A percentile compares a stretch with the other conserved stretches of the same genome.
These are phyloP conservation scores for Paramecium sexaurelia DNA, from an alignment of 73 alveolate genomes.

Conservation along the genomic window DNA sequence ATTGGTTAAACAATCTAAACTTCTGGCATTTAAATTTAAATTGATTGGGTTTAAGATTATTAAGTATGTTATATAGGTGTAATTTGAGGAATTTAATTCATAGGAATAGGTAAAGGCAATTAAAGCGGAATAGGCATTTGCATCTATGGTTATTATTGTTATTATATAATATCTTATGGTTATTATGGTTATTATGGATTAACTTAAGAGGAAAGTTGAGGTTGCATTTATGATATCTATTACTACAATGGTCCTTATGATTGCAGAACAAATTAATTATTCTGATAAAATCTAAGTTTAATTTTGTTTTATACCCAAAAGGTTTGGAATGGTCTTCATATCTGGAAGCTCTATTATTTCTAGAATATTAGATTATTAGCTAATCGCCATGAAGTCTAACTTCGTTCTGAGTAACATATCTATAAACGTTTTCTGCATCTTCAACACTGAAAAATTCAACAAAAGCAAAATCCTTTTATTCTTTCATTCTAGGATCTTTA, in stretches of 20 bases:
- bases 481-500: constrained; percentile 56
- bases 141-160: background rate
- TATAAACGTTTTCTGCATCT: constrained; percentile 63
- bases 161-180: background rate
- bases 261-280: background rate
- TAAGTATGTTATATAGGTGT: background rate
- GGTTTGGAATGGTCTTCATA: constrained; percentile 38
- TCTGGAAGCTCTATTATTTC: constrained; percentile 41
- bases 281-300: constrained; percentile 8
- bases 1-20: background rate
- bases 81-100: background rate
- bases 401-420: constrained; percentile 50
- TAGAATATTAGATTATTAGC: constrained; percentile 19
- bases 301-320: background rate
- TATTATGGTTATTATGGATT: background rate
- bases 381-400: constrained; percentile 40
- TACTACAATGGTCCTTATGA: background rate
- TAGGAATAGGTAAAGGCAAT: background rate
- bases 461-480: constrained; percentile 69
- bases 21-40: background rate
- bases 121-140: background rate
- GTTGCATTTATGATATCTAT: background rate
- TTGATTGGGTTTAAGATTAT: background rate
- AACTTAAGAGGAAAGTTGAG: background rate
- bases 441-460: constrained; percentile 64